Evolutionary conservation across 208 protist species (phyloP).

Genomic region (Acanthamoeba triangularis): DNA sequence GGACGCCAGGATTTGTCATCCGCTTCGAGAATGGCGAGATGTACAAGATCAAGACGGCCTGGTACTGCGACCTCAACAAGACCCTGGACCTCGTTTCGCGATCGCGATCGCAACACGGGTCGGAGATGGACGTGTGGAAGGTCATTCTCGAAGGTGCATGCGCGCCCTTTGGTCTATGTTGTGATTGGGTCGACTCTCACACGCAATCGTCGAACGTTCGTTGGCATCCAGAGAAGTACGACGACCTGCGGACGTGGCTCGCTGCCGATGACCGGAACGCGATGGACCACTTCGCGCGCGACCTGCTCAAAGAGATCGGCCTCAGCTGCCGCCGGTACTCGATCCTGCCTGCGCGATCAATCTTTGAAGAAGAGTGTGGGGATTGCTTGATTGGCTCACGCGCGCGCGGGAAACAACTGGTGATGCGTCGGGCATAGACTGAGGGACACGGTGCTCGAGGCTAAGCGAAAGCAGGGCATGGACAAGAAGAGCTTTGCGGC

Average conservation of each 20-base stretch:
- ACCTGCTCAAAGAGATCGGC: constrained; percentile 32
- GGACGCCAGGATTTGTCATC: neutral
- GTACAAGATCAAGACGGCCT: constrained; percentile 65
- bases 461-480: neutral
- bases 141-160: neutral
- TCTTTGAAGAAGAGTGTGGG: neutral
- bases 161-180: neutral
- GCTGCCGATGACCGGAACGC: constrained; percentile 18
- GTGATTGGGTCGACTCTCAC: neutral
- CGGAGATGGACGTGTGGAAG: constrained; percentile 27
- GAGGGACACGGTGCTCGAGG: neutral
- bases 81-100: constrained; percentile 22
- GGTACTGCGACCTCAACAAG: constrained; percentile 64
- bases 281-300: constrained; percentile 31
- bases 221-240: constrained; percentile 7
- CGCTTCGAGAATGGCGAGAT: constrained; percentile 57
- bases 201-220: neutral
- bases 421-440: neutral
- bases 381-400: too few species aligned
- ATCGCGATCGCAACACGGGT: neutral
- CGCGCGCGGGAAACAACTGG: neutral
- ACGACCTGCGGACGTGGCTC: constrained; percentile 38
- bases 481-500: constrained; percentile 21
- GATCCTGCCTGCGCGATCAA: neutral
- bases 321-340: neutral